phyloP scores from a whole-genome alignment of 2,329 filamentous ascomycete genomes.

The Sclerotinia trifoliorum region DNA sequence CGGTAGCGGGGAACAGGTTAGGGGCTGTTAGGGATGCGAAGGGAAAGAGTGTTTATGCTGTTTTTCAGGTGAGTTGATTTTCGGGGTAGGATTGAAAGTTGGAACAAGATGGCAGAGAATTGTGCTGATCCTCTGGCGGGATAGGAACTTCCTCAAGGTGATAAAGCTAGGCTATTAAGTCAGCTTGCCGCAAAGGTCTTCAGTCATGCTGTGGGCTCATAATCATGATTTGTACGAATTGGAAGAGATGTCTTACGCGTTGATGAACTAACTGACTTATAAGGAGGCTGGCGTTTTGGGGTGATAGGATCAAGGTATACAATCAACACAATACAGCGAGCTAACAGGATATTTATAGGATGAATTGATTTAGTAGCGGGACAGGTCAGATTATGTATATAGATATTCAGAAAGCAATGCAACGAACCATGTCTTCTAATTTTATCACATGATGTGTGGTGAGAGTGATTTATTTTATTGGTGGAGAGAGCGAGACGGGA shows the following conservation, averaged over 20 bases:
- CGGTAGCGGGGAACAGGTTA: slow-evolving; percentile 88
- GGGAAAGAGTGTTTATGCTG: slow-evolving; percentile 92
- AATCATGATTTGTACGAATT: background rate
- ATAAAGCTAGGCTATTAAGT: slow-evolving; percentile 76
- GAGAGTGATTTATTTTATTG: background rate
- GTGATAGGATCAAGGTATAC: background rate
- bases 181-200: slow-evolving; percentile 68
- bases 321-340: background rate
- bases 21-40: slow-evolving; percentile 85
- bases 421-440: background rate
- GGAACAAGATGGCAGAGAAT: too few relatives aligned
- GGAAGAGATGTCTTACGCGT: background rate
- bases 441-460: too few relatives aligned
- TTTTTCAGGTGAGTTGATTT: slow-evolving; percentile 48
- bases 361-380: background rate
- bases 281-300: slow-evolving; percentile 3
- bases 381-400: background rate
- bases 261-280: background rate
- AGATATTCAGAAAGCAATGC: slow-evolving; percentile 1
- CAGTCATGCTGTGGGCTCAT: slow-evolving; percentile 65
- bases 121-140: background rate
- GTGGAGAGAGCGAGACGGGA: too few relatives aligned
- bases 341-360: background rate
- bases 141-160: slow-evolving; percentile 72
- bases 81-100: too few relatives aligned